Base-by-base conservation (phyloP, 1,139 yeast species). In the Kazachstania sp. region DNA sequence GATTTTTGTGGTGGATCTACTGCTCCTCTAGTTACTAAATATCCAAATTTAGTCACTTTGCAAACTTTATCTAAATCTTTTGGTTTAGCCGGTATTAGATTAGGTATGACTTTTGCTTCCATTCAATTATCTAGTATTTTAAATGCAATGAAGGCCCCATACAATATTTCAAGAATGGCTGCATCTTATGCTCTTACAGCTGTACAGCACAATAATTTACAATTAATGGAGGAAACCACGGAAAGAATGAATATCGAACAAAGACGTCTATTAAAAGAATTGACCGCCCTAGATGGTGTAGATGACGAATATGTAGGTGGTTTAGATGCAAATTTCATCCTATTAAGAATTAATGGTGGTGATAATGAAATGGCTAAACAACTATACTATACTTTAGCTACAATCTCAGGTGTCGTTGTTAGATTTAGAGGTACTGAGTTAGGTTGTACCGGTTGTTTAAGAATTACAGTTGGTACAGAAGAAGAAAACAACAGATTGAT, bases 61-160 rank as follows among this genome's bases (percentile, higher is more conserved):
- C 98, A 92, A 67, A 92, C 98, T 0, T 70, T 92, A 39, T 88
- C 97, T 23, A 92, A 92, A 63, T 83, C 97, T 0, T 94, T 92
- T 69, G 98, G 98, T 4, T 75, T 92, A 49, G 98, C 98, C 2
- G 97, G 97, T 41, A 84, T 88, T 45, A 76, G 98, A 58, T 65
- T 90, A 44, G 98, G 98, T 20, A 72, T 87, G 51, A 82, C 96
- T 1, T 90, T 66, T 62, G 74, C 90, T 11, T 71, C 76, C 15
- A 68, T 71, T 13, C 77, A 76, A 48, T 71, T 92, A 46, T 76
- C 95, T 0, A 61, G 67, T 16, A 75, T 84, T 46, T 71, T 92
- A 58, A 92, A 94, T 64, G 79, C 95, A 29, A 81, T 92, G 83
- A 92, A 90, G 63, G 95, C 95, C 39, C 98, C 98, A 1, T 94